Conservation (phyloP, 768 basidiomycete genomes). For the Termitomyces sp. region DNA sequence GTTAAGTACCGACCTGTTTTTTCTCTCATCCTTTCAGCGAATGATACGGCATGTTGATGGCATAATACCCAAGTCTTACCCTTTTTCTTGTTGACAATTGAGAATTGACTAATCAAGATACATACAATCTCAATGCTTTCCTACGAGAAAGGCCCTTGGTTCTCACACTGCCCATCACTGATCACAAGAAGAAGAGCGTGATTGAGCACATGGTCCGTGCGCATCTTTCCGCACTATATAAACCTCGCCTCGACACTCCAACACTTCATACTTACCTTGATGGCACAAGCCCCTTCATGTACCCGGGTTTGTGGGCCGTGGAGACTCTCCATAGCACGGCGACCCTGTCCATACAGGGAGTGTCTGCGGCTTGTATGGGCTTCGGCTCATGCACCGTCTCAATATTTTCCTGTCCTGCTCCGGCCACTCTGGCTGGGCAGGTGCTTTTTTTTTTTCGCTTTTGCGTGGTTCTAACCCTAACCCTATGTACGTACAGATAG, state of each 20-base stretch:
- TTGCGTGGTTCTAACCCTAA: no score
- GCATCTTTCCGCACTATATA: neutral
- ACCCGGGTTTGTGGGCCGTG: constrained; percentile 52
- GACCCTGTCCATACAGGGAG: constrained; percentile 65
- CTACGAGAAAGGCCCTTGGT: no score
- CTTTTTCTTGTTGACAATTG: no score
- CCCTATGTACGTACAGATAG: no score
- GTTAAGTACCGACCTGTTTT: no score
- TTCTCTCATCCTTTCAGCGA: neutral
- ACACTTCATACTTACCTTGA: constrained; percentile 58
- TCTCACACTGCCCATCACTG: neutral
- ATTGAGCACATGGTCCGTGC: neutral
- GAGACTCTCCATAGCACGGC: constrained; percentile 65
- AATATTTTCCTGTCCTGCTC: constrained; percentile 61
- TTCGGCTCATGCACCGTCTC: constrained; percentile 60
- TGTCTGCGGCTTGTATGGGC: constrained; percentile 47
- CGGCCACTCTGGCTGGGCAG: constrained; percentile 45
- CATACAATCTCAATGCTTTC: no score
- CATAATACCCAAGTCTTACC: no score
- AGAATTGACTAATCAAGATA: neutral
- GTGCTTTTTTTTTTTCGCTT: constrained; percentile 31
- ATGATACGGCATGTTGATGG: neutral
- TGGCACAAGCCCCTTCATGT: constrained; percentile 45
- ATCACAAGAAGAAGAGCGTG: no score
- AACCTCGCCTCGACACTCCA: neutral